Evolutionary conservation across 225 moss, liverwort and hornwort species (phyloP), one percentile per base, ranked within the genome.

Genomic region (Bryum argenteum): DNA sequence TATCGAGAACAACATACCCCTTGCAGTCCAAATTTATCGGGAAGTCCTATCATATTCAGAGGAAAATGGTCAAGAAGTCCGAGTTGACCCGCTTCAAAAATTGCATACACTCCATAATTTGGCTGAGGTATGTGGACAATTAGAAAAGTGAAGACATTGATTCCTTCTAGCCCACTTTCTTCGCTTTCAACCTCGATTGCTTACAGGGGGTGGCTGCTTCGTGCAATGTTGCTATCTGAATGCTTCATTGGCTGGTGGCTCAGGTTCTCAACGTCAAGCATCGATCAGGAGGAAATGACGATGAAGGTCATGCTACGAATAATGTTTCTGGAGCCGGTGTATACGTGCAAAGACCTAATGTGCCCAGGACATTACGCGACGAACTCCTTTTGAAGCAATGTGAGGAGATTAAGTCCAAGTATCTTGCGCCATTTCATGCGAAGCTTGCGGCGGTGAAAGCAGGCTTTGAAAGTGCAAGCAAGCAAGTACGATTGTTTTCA

Each of bases 81-180:
- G 87, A 67, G 92, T 91, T 44, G 97, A 97, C 78, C 90, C 97
- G 45, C 87, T 97, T 64, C 97, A 97, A 72, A 94, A 92, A 80
- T 55, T 97, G 70, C 97, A 97, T 52, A 94, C 94, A 39, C 83
- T 97, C n/a, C 82, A 97, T 67, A 97, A 97, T 75, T 88, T 97
- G 75, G 85, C 92, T 65, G 90, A 91, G 64, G 78, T 97, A 62
- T 61, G 68, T 55, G 60, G 41, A 10, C n/a, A 17, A 61, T 51
- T 76, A 54, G 11, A 67, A 24, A 73, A 43, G 73, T 61, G 33
- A 70, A 52, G 44, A 42, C 1, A 58, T 55, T 63, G 44, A 69
- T 65, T 58, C 23, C 71, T 66, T 61, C 37, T 19, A 66, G 11
- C 41, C 73, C 59, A 14, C 60, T 0, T 72, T 54, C n/a, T 70